Conservation (phyloP, 139 green algal species). For the Edaphochlamys debaryana region DNA sequence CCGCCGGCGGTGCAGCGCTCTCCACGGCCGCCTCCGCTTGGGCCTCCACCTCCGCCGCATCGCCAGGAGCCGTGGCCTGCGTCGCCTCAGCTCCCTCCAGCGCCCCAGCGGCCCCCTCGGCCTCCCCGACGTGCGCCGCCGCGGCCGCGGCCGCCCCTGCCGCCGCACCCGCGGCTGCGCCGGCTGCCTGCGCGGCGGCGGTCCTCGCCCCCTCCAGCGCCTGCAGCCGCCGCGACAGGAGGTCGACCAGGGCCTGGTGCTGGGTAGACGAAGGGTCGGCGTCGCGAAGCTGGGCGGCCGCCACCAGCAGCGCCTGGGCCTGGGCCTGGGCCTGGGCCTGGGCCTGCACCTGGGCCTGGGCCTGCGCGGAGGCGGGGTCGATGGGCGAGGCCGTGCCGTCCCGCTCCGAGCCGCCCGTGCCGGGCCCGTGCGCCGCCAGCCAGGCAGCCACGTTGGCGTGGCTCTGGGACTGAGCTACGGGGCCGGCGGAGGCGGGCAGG, state of each 20-base stretch:
- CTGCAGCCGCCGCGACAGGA: neutral
- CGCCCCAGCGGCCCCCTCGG: neutral
- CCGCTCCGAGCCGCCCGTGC: neutral
- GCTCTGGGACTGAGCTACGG: conserved; percentile 24
- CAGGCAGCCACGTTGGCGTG: conserved; percentile 35
- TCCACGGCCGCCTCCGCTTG: too few species aligned
- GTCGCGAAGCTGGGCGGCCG: neutral
- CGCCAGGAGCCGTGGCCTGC: neutral
- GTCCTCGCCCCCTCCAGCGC: neutral
- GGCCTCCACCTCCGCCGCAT: neutral
- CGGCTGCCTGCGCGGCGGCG: neutral
- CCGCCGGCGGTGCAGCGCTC: too few species aligned
- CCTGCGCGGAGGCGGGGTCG: too few species aligned
- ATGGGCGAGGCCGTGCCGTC: neutral
- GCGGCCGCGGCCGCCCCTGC: neutral
- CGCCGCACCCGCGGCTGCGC: neutral
- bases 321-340: too few species aligned
- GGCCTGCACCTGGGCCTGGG: too few species aligned
- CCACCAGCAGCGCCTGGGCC: conserved; percentile 10
- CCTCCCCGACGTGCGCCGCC: neutral
- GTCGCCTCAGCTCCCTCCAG: neutral
- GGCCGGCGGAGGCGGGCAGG: neutral
- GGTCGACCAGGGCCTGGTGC: conserved; percentile 18
- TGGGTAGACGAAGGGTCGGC: neutral
- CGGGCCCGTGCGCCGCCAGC: neutral